Evolutionary conservation across 2,329 filamentous ascomycete genomes (phyloP).

Genomic region (Ophiostoma triangulosporum): DNA sequence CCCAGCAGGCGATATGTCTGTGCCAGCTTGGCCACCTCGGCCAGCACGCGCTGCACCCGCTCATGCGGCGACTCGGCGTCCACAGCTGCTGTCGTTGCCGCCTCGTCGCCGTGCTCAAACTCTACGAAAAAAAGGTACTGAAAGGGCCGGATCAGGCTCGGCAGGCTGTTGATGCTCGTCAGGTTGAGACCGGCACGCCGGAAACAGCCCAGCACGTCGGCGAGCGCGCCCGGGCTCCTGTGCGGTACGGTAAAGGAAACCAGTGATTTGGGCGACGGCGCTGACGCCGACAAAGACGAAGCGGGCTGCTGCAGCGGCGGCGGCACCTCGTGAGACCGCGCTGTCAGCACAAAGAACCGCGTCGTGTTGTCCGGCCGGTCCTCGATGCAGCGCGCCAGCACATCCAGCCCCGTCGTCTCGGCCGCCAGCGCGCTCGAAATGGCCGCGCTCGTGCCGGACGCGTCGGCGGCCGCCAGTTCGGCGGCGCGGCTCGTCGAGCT

Average conservation of each 20-base stretch:
- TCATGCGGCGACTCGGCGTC: constrained; percentile 32
- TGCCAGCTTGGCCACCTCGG: constrained; percentile 43
- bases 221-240: constrained; percentile 64
- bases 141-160: constrained; percentile 62
- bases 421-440: constrained; percentile 68
- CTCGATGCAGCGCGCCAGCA: constrained; percentile 58
- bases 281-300: neutral
- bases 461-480: constrained; percentile 53
- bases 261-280: constrained; percentile 48
- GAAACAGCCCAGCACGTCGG: constrained; percentile 69
- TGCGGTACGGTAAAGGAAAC: constrained; percentile 77
- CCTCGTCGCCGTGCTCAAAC: constrained; percentile 49
- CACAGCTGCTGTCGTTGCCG: neutral
- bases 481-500: constrained; percentile 78
- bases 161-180: constrained; percentile 80
- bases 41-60: constrained; percentile 46
- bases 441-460: constrained; percentile 52
- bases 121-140: constrained; percentile 94
- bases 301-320: neutral
- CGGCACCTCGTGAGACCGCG: neutral
- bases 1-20: constrained; percentile 55
- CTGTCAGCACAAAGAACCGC: constrained; percentile 54
- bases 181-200: constrained; percentile 60
- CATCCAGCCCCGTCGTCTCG: constrained; percentile 48
- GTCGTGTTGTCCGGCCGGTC: constrained; percentile 67